Evolutionary conservation across 495 filamentous ascomycete species (phyloP).

Genomic region (Neurospora pannonica): DNA sequence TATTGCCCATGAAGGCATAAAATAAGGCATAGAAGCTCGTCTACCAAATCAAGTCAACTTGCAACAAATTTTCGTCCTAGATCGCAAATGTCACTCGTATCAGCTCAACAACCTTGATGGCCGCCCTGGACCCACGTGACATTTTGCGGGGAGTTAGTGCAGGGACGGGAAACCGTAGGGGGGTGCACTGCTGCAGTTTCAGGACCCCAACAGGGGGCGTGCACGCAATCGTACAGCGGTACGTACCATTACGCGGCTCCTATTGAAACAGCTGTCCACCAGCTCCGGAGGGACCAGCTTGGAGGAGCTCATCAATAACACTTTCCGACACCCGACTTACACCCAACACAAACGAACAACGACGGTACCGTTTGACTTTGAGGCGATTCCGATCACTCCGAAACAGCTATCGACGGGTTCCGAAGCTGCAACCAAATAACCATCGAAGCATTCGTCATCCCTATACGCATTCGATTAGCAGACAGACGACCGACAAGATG

Average conservation of each 20-base stretch:
- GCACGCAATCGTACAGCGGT: not conserved
- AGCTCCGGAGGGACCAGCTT: not conserved
- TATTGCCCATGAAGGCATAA: not conserved
- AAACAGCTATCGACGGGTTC: not conserved
- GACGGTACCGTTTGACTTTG: not conserved
- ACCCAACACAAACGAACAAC: not conserved
- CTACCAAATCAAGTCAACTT: not conserved
- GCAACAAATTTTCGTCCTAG: not conserved
- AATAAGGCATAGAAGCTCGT: not conserved
- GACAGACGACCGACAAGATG: constrained; percentile 40
- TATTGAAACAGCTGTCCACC: not conserved
- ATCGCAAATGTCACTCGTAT: not conserved
- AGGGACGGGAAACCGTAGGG: not conserved
- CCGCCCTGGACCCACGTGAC: not conserved
- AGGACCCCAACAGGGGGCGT: not conserved
- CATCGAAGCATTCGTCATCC: not conserved
- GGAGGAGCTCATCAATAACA: not conserved
- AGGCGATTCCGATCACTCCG: not conserved
- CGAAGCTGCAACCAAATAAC: not conserved
- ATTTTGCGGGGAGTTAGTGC: not conserved
- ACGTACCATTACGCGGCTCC: not conserved
- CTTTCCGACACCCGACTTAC: not conserved
- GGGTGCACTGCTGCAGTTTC: not conserved
- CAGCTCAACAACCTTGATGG: not conserved
- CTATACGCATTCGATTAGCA: not conserved